These are phyloP conservation scores for Chytriomyces hyalinus DNA, from an alignment of 192 early-diverging fungal species.

Conservation along the genomic window DNA sequence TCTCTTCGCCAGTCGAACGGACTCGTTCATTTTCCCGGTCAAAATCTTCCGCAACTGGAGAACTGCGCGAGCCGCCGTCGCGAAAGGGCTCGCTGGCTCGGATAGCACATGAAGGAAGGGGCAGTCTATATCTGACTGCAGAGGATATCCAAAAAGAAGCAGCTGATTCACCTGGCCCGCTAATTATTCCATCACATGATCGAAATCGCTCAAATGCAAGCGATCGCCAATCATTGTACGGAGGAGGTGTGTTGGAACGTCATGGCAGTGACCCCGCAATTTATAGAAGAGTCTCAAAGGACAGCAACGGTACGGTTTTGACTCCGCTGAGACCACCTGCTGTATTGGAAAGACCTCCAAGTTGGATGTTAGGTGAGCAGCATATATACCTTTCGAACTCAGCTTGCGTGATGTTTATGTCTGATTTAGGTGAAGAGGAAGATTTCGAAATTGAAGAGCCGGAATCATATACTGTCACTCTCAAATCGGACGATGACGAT, in stretches of 20 bases:
- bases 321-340: conserved; percentile 6
- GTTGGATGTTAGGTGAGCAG: conserved; percentile 20
- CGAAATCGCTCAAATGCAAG: not conserved
- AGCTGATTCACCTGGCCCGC: not conserved
- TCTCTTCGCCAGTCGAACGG: not conserved
- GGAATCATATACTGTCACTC: not conserved
- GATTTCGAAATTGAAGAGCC: not conserved
- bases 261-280: not conserved
- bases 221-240: not conserved
- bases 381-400: not conserved
- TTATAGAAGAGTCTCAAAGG: not conserved
- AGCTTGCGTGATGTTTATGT: not conserved
- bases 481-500: conserved; percentile 5
- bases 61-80: not conserved
- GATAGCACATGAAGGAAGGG: not conserved
- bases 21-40: not conserved
- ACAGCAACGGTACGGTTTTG: not conserved
- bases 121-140: not conserved
- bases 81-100: not conserved
- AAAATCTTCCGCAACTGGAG: not conserved
- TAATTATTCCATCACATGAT: not conserved
- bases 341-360: conserved; percentile 15
- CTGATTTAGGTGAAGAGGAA: not conserved
- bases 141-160: not conserved
- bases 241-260: not conserved